phyloP scores from a whole-genome alignment of 805 yeast genomes.

The Ogataea saltuana region DNA sequence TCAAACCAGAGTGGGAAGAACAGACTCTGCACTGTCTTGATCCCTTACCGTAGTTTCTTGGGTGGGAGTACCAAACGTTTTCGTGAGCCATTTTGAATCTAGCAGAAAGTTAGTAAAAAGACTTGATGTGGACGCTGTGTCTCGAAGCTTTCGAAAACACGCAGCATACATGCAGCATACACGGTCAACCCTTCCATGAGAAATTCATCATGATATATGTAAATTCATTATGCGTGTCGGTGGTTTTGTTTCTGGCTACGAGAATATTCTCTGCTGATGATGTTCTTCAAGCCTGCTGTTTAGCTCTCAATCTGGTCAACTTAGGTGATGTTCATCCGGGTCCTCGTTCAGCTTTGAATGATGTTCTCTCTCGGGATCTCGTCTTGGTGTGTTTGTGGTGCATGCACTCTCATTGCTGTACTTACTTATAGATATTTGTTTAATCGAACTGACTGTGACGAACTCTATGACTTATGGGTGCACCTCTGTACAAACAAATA shows the following conservation, averaged over 20 bases:
- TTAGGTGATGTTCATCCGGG: not conserved
- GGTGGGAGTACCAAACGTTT: conserved; percentile 99
- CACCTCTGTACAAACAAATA: conserved; percentile 1
- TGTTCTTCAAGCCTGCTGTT: not conserved
- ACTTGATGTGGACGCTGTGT: not conserved
- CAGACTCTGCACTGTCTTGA: conserved; percentile 99
- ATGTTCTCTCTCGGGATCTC: not conserved
- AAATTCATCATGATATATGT: no score
- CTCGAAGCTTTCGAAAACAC: not conserved
- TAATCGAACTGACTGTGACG: conserved; percentile 9
- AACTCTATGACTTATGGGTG: not conserved
- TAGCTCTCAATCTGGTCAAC: not conserved
- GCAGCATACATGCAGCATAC: no score
- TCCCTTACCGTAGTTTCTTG: conserved; percentile 99
- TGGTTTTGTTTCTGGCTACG: no score
- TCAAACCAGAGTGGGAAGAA: conserved; percentile 97
- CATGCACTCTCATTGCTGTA: conserved; percentile 2
- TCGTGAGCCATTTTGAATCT: conserved; percentile 94
- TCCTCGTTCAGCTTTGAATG: not conserved
- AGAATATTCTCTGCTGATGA: no score
- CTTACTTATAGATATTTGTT: conserved; percentile 14
- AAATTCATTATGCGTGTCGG: no score
- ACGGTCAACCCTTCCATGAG: not conserved
- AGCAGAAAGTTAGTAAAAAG: conserved; percentile 24
- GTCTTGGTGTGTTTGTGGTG: not conserved